These are phyloP conservation scores for Paramecium primaurelia DNA, from an alignment of 73 alveolate genomes.

Conservation along the genomic window DNA sequence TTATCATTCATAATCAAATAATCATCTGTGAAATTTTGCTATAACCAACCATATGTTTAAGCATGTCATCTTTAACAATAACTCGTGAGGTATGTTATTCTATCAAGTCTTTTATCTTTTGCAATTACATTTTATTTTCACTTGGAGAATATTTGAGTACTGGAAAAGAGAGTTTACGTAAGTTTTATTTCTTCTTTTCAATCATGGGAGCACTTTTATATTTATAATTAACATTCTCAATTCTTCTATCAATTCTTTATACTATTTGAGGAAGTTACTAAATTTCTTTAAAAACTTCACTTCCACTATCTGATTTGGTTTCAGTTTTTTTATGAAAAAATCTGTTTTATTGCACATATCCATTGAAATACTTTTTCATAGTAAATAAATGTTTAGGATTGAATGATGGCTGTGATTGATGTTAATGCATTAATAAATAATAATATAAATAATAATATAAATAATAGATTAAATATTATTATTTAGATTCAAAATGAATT, in stretches of 20 bases:
- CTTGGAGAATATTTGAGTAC: slow-evolving; percentile 12
- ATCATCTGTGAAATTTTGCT: slow-evolving; percentile 23
- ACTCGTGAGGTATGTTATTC: neutral
- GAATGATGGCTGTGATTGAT: neutral
- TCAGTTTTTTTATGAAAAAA: slow-evolving; percentile 31
- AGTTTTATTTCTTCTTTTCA: slow-evolving; percentile 7
- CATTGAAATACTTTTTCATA: slow-evolving; percentile 25
- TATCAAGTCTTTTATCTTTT: neutral
- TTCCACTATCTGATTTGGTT: neutral
- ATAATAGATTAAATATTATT: neutral
- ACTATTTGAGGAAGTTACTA: neutral
- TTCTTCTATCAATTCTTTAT: neutral
- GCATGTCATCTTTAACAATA: neutral
- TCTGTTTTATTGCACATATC: slow-evolving; percentile 19
- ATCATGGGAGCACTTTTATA: slow-evolving; percentile 37
- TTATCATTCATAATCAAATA: neutral
- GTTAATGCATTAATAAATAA: neutral
- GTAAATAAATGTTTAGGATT: slow-evolving; percentile 28
- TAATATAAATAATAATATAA: neutral
- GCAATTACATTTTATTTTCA: neutral
- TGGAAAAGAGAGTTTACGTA: slow-evolving; percentile 1
- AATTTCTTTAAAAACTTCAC: neutral
- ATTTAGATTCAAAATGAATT: neutral
- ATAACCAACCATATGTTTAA: slow-evolving; percentile 36
- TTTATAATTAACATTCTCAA: slow-evolving; percentile 21